A percentile compares a stretch with the other conserved stretches of the same genome.
Evolutionary conservation across 2,329 filamentous ascomycete species (phyloP).

Genomic region (Elsinoe perseae): DNA sequence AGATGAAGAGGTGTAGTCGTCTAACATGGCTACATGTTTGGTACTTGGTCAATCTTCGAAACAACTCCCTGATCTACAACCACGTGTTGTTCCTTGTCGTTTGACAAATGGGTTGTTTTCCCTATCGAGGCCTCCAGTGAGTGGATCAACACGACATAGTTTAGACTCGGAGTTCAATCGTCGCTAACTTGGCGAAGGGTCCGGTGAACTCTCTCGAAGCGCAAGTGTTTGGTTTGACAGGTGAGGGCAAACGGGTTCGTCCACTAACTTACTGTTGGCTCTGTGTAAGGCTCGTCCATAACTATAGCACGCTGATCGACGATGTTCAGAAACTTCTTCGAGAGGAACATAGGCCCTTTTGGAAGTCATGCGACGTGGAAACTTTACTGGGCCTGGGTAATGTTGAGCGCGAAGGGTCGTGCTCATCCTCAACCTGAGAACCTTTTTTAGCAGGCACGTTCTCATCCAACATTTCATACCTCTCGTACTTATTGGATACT

Average conservation of each 20-base stretch:
- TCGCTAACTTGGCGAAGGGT: constrained; percentile 1
- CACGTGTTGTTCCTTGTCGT: neutral
- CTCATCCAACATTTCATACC: neutral
- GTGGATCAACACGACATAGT: neutral
- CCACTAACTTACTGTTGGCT: neutral
- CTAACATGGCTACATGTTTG: neutral
- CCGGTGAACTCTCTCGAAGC: neutral
- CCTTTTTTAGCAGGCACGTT: neutral
- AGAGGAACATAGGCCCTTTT: too few relatives aligned
- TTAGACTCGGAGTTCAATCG: neutral
- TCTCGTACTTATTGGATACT: neutral
- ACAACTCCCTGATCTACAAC: constrained; percentile 7
- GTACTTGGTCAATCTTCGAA: neutral
- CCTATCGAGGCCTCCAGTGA: neutral
- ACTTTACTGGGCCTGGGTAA: neutral
- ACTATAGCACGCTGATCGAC: neutral
- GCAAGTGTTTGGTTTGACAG: neutral
- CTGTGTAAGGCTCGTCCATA: neutral
- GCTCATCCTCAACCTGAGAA: neutral
- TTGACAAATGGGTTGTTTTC: neutral
- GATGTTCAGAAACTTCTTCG: too few relatives aligned
- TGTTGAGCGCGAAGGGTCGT: neutral
- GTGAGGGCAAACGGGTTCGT: neutral
- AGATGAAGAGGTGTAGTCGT: constrained; percentile 6
- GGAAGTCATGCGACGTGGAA: neutral